Evolutionary conservation across 176 grass and related monocot genomes (phyloP).

Genomic region (Lolium multiflorum): DNA sequence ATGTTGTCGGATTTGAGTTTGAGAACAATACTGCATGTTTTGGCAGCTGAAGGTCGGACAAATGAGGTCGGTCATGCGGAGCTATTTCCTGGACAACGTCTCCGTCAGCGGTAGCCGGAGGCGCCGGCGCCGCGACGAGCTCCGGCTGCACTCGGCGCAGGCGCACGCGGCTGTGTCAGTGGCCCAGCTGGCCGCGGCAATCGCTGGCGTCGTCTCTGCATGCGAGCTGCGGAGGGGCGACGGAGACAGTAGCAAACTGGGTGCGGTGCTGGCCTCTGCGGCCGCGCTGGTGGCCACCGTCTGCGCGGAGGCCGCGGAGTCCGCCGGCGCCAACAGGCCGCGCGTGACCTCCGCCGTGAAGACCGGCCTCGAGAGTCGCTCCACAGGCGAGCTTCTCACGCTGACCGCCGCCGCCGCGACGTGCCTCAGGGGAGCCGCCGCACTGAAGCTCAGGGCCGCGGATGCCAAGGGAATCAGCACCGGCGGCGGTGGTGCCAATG

Average conservation of each 20-base stretch:
- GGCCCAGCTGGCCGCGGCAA: conserved; percentile 72
- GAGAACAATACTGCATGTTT: conserved; percentile 26
- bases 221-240: conserved; percentile 44
- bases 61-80: conserved; percentile 60
- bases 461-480: conserved; percentile 39
- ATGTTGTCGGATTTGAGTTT: conserved; percentile 40
- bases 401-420: conserved; percentile 82
- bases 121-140: conserved; percentile 57
- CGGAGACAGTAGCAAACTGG: conserved; percentile 33
- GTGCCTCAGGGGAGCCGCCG: conserved; percentile 75
- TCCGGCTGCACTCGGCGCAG: conserved; percentile 77
- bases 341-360: conserved; percentile 63
- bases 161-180: conserved; percentile 80
- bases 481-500: background rate
- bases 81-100: conserved; percentile 59
- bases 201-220: conserved; percentile 63
- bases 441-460: conserved; percentile 70
- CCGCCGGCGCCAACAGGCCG: conserved; percentile 51
- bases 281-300: conserved; percentile 84
- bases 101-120: conserved; percentile 49
- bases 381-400: conserved; percentile 62
- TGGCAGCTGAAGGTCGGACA: conserved; percentile 60
- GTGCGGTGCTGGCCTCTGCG: conserved; percentile 67
- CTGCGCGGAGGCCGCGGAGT: conserved; percentile 86
- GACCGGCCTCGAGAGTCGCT: conserved; percentile 60